Evolutionary conservation across 129 eudicot species (phyloP), one percentile per base, ranked within the genome.

Genomic region (Lonicera japonica): DNA sequence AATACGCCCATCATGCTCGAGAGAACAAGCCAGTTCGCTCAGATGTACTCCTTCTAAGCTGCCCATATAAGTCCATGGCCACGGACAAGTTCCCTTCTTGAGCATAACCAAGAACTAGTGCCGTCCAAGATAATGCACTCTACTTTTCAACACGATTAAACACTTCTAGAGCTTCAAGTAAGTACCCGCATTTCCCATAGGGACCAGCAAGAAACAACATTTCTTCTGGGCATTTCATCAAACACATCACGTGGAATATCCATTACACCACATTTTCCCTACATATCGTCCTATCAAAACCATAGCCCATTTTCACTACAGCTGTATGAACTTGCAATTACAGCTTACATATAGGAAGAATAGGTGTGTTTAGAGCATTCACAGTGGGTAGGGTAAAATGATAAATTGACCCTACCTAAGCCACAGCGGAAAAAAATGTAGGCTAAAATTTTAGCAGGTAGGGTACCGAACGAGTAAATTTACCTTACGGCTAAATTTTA

Each of bases 71-170:
- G 58, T 77, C 75, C 87, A 85, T 82, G 46, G 87, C 83, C 75
- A 68, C 73, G 9, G 75, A 63, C 38, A 85, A 40, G 9, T 79
- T 45, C 65, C 80, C 90, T 16, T 77, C 74, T 52, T 80, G 87
- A 75, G 94, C 89, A 64, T 79, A 77, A 24, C 96, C 96, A 47
- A 82, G 67, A 60, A 88, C 77, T 59, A 88, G 34, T 0, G 83
- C 52, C 7, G 90, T 83, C 97, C 97, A 89, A 22, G 90, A 89
- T 24, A 74, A 62, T 56, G 80, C 78, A 73, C 86, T 85, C 71
- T 72, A 77, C 34, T 73, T 59, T 68, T 76, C 79, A 21, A 75
- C 76, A 58, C 60, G 57, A 74, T 75, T 70, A 65, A 82, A 88
- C 63, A 88, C 76, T 16, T 65, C 73, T 11, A 67, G 77, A 2